A percentile compares a stretch with the other conserved stretches of the same genome.
Conservation (phyloP, 176 grass and related monocot genomes). For the Otatea glauca region DNA sequence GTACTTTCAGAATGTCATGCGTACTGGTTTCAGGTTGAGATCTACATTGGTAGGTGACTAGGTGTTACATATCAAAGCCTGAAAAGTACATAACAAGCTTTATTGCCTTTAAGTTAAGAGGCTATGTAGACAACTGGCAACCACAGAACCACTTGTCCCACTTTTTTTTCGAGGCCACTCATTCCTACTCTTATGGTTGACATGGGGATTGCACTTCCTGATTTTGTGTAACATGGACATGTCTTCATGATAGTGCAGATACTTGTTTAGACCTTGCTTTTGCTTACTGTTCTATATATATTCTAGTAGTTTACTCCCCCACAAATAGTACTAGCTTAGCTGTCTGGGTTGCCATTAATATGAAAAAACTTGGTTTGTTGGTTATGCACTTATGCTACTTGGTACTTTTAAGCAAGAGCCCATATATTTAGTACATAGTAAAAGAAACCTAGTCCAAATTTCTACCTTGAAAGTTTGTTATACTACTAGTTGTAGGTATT, state of each 20-base stretch:
- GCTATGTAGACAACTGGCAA: neutral
- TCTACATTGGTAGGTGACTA: constrained; percentile 91
- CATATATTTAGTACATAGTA: neutral
- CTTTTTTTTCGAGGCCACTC: neutral
- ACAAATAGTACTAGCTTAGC: neutral
- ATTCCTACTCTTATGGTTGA: constrained; percentile 23
- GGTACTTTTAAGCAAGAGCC: neutral
- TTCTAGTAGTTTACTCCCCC: neutral
- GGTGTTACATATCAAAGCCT: constrained; percentile 38
- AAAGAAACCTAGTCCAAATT: neutral
- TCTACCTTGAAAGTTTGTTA: neutral
- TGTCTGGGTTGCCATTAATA: neutral
- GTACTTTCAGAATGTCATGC: constrained; percentile 99
- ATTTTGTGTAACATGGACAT: constrained; percentile 19
- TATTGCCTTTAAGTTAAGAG: constrained; percentile 33
- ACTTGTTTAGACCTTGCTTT: neutral
- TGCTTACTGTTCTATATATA: neutral
- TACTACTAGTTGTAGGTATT: constrained; percentile 6
- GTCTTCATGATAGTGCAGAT: constrained; percentile 12
- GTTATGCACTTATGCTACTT: constrained; percentile 4
- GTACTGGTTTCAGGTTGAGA: constrained; percentile 88
- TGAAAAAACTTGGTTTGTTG: neutral
- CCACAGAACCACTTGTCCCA: constrained; percentile 21
- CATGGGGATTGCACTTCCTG: constrained; percentile 5
- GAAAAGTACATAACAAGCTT: constrained; percentile 26